Conservation (phyloP, 805 yeast genomes). For the Ogataea siamensis region DNA sequence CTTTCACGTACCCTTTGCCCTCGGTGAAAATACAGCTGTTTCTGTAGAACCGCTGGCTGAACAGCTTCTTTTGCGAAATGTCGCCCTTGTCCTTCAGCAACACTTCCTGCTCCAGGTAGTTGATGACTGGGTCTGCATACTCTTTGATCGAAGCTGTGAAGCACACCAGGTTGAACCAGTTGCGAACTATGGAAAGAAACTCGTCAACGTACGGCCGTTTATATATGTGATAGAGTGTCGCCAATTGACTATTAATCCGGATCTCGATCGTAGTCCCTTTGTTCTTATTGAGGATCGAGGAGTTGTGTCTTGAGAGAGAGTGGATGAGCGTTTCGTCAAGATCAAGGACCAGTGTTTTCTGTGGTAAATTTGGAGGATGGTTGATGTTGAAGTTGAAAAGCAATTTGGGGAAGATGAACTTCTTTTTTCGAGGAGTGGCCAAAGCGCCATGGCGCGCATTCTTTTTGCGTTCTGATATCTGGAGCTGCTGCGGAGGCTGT, state of each 20-base stretch:
- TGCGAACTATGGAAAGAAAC: constrained; percentile 71
- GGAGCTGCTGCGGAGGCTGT: constrained; percentile 8
- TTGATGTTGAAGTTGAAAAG: constrained; percentile 34
- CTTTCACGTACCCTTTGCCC: constrained; percentile 87
- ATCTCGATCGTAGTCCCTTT: constrained; percentile 81
- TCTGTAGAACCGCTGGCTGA: constrained; percentile 69
- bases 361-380: constrained; percentile 32
- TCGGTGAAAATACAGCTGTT: constrained; percentile 71
- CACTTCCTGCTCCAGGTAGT: constrained; percentile 75
- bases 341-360: constrained; percentile 78
- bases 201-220: constrained; percentile 90
- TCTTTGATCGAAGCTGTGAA: constrained; percentile 94
- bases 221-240: constrained; percentile 84
- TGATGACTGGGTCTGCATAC: constrained; percentile 96
- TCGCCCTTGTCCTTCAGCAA: constrained; percentile 30
- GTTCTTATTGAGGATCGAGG: constrained; percentile 41
- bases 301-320: constrained; percentile 69
- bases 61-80: constrained; percentile 30
- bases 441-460: neutral
- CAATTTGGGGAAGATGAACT: constrained; percentile 35
- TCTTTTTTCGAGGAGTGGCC: constrained; percentile 23
- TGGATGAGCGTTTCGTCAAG: constrained; percentile 94
- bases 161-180: constrained; percentile 86
- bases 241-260: constrained; percentile 58
- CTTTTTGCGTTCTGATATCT: constrained; percentile 2